These are phyloP conservation scores for Diaporthe ampelina DNA, from an alignment of 2,329 filamentous ascomycete genomes.

Conservation along the genomic window DNA sequence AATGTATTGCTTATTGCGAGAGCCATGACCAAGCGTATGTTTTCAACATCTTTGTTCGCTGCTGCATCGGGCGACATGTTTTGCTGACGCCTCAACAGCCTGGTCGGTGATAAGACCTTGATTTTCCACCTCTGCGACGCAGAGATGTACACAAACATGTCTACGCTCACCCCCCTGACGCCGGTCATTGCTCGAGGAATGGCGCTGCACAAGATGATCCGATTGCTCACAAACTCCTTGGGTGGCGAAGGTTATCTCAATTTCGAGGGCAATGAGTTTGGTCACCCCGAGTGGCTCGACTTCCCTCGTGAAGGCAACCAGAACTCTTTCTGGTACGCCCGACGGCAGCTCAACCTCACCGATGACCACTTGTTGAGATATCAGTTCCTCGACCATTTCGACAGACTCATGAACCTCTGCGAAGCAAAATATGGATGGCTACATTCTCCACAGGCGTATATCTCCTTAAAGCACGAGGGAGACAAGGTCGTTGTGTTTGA, in stretches of 20 bases:
- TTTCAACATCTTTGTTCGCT: conserved; percentile 9
- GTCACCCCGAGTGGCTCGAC: conserved; percentile 98
- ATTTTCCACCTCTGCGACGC: conserved; percentile 99
- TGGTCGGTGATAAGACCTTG: conserved; percentile 96
- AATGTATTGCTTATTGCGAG: conserved; percentile 98
- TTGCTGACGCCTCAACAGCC: conserved; percentile 62
- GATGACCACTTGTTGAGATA: conserved; percentile 91
- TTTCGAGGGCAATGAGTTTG: conserved; percentile 99
- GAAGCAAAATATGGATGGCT: conserved; percentile 96
- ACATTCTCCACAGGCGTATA: conserved; percentile 85
- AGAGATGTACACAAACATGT: conserved; percentile 99
- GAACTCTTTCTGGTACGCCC: conserved; percentile 95
- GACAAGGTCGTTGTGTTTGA: conserved; percentile 99
- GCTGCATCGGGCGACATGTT: background rate
- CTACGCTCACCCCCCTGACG: conserved; percentile 84
- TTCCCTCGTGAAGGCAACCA: conserved; percentile 94
- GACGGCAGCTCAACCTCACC: conserved; percentile 92
- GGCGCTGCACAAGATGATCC: conserved; percentile 97
- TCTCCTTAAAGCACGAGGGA: conserved; percentile 91
- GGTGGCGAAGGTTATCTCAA: conserved; percentile 98
- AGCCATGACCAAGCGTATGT: conserved; percentile 97
- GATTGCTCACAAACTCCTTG: conserved; percentile 89
- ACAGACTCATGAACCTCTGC: conserved; percentile 88
- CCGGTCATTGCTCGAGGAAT: conserved; percentile 91
- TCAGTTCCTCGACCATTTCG: conserved; percentile 92